These are phyloP conservation scores for Glycine tomentella DNA, from an alignment of 306 rosid species.

Conservation along the genomic window DNA sequence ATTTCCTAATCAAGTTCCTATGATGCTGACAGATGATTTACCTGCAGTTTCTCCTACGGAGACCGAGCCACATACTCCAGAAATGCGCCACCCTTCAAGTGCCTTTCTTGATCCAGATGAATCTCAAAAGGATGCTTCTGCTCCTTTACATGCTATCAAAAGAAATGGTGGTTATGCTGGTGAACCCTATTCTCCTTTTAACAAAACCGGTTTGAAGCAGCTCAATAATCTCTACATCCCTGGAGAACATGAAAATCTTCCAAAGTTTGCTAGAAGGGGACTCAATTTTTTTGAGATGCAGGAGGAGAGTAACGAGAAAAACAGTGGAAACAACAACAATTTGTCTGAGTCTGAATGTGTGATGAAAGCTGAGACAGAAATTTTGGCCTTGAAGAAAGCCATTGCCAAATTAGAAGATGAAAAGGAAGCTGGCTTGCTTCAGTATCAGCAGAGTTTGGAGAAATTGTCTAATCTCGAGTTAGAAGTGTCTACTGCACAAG, in stretches of 20 bases:
- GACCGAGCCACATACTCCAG: conserved; percentile 75
- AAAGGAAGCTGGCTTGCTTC: conserved; percentile 87
- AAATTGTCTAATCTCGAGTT: too few species aligned
- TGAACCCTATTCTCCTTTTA: conserved; percentile 57
- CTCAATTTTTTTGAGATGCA: conserved; percentile 62
- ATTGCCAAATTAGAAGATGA: conserved; percentile 83
- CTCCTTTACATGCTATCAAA: conserved; percentile 56
- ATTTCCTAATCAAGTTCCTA: conserved; percentile 90
- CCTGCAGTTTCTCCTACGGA: conserved; percentile 54
- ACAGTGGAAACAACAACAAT: neutral
- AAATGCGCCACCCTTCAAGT: conserved; percentile 54
- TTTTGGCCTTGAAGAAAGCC: conserved; percentile 73
- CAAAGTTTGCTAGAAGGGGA: conserved; percentile 62
- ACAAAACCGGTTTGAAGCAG: conserved; percentile 66
- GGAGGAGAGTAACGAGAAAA: conserved; percentile 47
- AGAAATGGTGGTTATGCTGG: conserved; percentile 68
- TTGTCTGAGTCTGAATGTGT: conserved; percentile 65
- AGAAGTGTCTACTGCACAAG: too few species aligned
- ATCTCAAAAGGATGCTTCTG: conserved; percentile 62
- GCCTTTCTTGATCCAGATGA: conserved; percentile 67
- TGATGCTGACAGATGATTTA: conserved; percentile 68
- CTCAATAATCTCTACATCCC: conserved; percentile 63
- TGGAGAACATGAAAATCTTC: conserved; percentile 52
- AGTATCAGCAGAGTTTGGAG: too few species aligned
- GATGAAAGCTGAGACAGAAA: conserved; percentile 79